A percentile compares a stretch with the other conserved stretches of the same genome.
Conservation (phyloP, 2,329 filamentous ascomycete genomes). For the Tolypocladium tundrense region DNA sequence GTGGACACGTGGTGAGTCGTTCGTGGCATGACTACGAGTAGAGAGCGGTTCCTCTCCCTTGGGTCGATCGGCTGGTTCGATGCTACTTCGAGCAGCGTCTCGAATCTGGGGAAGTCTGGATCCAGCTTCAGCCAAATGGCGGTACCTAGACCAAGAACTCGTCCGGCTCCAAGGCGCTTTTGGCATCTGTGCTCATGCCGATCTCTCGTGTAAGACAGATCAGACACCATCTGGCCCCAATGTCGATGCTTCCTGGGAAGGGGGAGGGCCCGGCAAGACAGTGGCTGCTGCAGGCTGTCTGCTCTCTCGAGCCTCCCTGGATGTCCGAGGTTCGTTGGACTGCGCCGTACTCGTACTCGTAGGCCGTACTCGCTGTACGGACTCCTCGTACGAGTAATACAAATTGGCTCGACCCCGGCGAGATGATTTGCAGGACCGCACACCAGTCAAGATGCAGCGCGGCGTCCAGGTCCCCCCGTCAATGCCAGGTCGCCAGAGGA, state of each 20-base stretch:
- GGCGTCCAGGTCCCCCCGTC: not conserved
- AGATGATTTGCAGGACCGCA: not conserved
- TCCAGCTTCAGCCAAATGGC: not conserved
- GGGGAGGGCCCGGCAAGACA: not conserved
- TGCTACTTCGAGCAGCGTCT: not conserved
- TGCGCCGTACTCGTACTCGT: not conserved
- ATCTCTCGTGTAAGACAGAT: not conserved
- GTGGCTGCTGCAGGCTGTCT: not conserved
- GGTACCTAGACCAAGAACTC: not conserved
- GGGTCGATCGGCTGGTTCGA: not conserved
- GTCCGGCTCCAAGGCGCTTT: not conserved
- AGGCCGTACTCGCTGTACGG: no score
- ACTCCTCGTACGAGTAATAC: not conserved
- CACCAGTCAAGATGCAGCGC: not conserved
- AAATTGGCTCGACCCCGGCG: not conserved
- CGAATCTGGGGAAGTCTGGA: not conserved
- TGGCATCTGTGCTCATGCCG: not conserved
- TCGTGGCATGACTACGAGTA: not conserved
- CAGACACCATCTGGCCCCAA: not conserved
- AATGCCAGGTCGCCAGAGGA: not conserved
- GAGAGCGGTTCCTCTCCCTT: not conserved
- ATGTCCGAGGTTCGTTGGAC: not conserved
- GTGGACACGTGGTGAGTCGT: not conserved
- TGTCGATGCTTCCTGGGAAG: not conserved
- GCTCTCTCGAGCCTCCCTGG: not conserved